Evolutionary conservation across 805 yeast species (phyloP).

Genomic region (Komagataella phaffii): DNA sequence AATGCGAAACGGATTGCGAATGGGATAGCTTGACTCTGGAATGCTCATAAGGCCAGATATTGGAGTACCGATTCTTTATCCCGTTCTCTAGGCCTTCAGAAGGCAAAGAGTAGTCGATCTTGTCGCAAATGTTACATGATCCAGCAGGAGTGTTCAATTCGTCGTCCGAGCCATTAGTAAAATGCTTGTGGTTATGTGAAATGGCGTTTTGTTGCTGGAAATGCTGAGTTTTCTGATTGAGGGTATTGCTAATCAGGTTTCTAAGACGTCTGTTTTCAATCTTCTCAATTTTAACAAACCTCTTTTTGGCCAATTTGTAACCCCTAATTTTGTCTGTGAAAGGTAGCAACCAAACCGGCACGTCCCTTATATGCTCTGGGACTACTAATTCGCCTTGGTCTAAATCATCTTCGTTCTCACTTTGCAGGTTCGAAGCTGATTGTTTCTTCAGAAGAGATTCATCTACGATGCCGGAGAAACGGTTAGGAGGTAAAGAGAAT

Average conservation of each 20-base stretch:
- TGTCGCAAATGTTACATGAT: conserved; percentile 28
- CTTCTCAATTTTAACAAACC: conserved; percentile 24
- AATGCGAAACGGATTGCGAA: conserved; percentile 6
- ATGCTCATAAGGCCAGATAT: conserved; percentile 36
- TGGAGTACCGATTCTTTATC: conserved; percentile 28
- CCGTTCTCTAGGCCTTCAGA: conserved; percentile 29
- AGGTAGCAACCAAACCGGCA: conserved; percentile 5
- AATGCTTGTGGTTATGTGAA: background rate
- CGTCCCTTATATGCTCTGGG: background rate
- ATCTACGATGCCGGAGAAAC: conserved; percentile 17
- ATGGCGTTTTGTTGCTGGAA: background rate
- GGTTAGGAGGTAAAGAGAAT: conserved; percentile 28
- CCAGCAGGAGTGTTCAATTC: conserved; percentile 24
- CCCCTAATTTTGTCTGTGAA: conserved; percentile 8
- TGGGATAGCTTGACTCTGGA: conserved; percentile 24
- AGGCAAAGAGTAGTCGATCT: conserved; percentile 23
- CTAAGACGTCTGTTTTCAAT: conserved; percentile 24
- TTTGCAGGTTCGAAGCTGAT: background rate
- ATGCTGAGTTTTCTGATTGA: conserved; percentile 1
- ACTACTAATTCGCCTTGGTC: background rate
- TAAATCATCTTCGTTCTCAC: background rate
- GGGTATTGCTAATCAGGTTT: conserved; percentile 10
- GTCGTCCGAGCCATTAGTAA: conserved; percentile 4
- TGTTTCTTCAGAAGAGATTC: conserved; percentile 10
- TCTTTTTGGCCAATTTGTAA: conserved; percentile 13